A percentile compares a stretch with the other conserved stretches of the same genome.
Evolutionary conservation across 805 yeast genomes (phyloP).

Genomic region (Candida succiphila): DNA sequence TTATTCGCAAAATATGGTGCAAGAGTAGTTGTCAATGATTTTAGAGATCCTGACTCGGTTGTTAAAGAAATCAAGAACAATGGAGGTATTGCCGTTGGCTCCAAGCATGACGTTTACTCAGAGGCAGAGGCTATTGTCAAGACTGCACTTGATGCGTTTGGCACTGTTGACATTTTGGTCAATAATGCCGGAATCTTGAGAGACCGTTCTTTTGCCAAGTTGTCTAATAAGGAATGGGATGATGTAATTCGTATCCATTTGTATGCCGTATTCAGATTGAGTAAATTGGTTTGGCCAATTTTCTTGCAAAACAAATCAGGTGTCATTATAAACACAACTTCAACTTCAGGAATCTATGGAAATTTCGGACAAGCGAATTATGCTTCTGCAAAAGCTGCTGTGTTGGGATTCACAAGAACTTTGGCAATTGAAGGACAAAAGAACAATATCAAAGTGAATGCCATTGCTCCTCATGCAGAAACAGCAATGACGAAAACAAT

Average conservation of each 20-base stretch:
- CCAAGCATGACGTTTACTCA: slow-evolving; percentile 69
- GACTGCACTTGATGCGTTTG: slow-evolving; percentile 67
- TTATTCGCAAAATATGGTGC: slow-evolving; percentile 88
- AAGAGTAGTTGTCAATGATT: slow-evolving; percentile 88
- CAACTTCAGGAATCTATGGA: slow-evolving; percentile 96
- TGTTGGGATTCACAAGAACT: slow-evolving; percentile 77
- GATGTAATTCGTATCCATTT: slow-evolving; percentile 75
- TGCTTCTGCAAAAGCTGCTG: slow-evolving; percentile 86
- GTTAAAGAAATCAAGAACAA: slow-evolving; percentile 64
- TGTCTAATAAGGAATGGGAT: slow-evolving; percentile 80
- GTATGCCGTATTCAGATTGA: slow-evolving; percentile 68
- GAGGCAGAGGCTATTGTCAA: slow-evolving; percentile 69
- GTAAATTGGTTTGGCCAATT: slow-evolving; percentile 89
- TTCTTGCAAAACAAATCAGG: slow-evolving; percentile 74
- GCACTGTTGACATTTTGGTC: slow-evolving; percentile 74
- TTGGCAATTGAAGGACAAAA: slow-evolving; percentile 87
- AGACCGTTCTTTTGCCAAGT: slow-evolving; percentile 78
- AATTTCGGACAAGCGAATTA: slow-evolving; percentile 97
- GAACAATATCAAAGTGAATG: slow-evolving; percentile 63
- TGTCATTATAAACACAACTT: slow-evolving; percentile 77
- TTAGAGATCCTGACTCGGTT: slow-evolving; percentile 60
- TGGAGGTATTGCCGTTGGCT: slow-evolving; percentile 73
- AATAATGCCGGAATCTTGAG: slow-evolving; percentile 94
- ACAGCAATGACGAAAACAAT: slow-evolving; percentile 94
- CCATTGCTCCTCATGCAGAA: slow-evolving; percentile 95